Conservation (phyloP, 441 rosid species). For the Erodium trifolium region DNA sequence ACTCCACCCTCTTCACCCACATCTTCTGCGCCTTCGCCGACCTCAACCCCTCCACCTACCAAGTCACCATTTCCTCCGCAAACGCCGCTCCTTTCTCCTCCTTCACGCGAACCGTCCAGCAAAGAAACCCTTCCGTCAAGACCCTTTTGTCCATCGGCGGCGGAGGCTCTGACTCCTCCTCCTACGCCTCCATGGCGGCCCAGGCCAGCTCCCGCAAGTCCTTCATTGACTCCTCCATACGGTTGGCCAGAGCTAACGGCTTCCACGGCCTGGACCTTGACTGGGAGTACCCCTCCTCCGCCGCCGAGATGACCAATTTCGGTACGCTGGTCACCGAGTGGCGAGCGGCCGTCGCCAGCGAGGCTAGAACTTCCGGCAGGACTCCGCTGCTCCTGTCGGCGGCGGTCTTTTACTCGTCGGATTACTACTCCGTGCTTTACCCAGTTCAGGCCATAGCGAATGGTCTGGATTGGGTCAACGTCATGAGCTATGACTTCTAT, state of each 20-base stretch:
- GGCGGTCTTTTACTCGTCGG: constrained; percentile 32
- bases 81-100: constrained; percentile 23
- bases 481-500: constrained; percentile 54
- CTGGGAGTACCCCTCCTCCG: constrained; percentile 31
- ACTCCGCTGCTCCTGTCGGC: constrained; percentile 24
- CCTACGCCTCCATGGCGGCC: constrained; percentile 30
- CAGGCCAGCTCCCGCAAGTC: constrained; percentile 19
- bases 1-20: constrained; percentile 41
- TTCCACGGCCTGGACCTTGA: constrained; percentile 42
- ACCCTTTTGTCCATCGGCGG: constrained; percentile 46
- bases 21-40: constrained; percentile 36
- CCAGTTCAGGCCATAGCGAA: constrained; percentile 31
- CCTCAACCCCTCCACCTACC: constrained; percentile 21
- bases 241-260: constrained; percentile 25
- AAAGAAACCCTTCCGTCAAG: constrained; percentile 26
- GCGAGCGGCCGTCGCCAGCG: constrained; percentile 22
- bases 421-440: constrained; percentile 28
- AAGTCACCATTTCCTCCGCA: constrained; percentile 25
- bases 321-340: constrained; percentile 29
- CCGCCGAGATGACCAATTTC: constrained; percentile 23
- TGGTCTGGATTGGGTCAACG: constrained; percentile 55
- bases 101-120: constrained; percentile 28
- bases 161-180: constrained; percentile 12
- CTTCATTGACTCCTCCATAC: constrained; percentile 35
- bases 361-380: constrained; percentile 18